A percentile compares a stretch with the other conserved stretches of the same genome.
These are phyloP conservation scores for Zizania latifolia DNA, from an alignment of 176 grass and related monocot species.

Conservation along the genomic window DNA sequence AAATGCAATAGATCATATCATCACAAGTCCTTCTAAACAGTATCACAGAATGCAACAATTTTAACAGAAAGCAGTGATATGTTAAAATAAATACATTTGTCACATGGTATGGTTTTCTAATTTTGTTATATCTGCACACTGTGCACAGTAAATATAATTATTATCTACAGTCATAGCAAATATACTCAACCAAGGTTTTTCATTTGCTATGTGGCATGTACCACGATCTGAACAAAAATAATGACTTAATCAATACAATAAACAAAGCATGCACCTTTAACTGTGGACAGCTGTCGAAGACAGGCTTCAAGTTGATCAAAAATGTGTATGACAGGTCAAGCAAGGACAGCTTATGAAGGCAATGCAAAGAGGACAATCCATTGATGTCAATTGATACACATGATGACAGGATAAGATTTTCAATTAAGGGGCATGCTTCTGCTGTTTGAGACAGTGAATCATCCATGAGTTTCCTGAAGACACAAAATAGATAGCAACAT, in stretches of 20 bases:
- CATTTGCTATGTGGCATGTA: not conserved
- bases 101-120: not conserved
- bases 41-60: not conserved
- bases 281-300: constrained; percentile 77
- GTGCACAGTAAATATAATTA: no score
- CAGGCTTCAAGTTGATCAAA: constrained; percentile 75
- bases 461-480: constrained; percentile 70
- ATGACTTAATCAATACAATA: not conserved
- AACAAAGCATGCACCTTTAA: constrained; percentile 51
- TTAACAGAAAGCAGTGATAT: not conserved
- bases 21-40: not conserved
- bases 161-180: not conserved
- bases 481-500: constrained; percentile 28
- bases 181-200: not conserved
- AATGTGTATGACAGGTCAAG: constrained; percentile 99
- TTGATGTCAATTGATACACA: constrained; percentile 60
- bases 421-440: constrained; percentile 58
- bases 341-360: constrained; percentile 61
- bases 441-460: constrained; percentile 67
- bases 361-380: constrained; percentile 78
- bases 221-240: not conserved
- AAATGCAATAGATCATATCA: not conserved
- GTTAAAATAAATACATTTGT: not conserved
- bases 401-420: constrained; percentile 72
- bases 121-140: not conserved